These are phyloP conservation scores for Cinchona pubescens DNA, from an alignment of 257 asterid species.

Conservation along the genomic window DNA sequence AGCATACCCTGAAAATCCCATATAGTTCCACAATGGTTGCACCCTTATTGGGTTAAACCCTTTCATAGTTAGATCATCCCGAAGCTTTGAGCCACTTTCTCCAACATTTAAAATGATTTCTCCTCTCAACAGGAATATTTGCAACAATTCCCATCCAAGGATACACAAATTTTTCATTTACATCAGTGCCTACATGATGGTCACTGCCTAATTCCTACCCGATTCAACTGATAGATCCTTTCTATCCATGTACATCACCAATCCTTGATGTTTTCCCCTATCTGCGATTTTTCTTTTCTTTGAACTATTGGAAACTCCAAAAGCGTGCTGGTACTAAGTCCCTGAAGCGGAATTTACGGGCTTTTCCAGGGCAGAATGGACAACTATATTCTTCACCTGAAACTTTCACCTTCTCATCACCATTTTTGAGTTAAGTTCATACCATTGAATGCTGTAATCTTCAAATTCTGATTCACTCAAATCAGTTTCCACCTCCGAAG, in stretches of 20 bases:
- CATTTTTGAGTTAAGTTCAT: constrained; percentile 6
- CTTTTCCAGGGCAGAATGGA: constrained; percentile 9
- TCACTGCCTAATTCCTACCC: not conserved
- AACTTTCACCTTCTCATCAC: not conserved
- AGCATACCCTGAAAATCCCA: constrained; percentile 51
- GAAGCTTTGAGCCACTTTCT: constrained; percentile 39
- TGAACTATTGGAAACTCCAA: constrained; percentile 13
- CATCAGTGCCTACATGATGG: not conserved
- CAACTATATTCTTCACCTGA: constrained; percentile 5
- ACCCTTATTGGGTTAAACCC: constrained; percentile 48
- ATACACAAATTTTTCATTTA: constrained; percentile 12
- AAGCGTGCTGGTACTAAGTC: constrained; percentile 14
- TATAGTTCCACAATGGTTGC: constrained; percentile 36
- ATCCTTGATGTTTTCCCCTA: constrained; percentile 3
- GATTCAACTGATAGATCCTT: not conserved
- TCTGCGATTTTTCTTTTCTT: not conserved
- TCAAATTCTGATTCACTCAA: constrained; percentile 7
- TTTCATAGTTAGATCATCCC: constrained; percentile 27
- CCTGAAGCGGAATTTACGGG: not conserved
- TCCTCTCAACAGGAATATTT: constrained; percentile 35
- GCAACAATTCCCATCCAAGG: constrained; percentile 52
- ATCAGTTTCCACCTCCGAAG: constrained; percentile 6
- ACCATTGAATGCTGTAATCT: not conserved
- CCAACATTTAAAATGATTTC: constrained; percentile 29
- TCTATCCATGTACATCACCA: not conserved